These are phyloP conservation scores for Colletotrichum sp. DNA, from an alignment of 2,329 filamentous ascomycete species.

Conservation along the genomic window DNA sequence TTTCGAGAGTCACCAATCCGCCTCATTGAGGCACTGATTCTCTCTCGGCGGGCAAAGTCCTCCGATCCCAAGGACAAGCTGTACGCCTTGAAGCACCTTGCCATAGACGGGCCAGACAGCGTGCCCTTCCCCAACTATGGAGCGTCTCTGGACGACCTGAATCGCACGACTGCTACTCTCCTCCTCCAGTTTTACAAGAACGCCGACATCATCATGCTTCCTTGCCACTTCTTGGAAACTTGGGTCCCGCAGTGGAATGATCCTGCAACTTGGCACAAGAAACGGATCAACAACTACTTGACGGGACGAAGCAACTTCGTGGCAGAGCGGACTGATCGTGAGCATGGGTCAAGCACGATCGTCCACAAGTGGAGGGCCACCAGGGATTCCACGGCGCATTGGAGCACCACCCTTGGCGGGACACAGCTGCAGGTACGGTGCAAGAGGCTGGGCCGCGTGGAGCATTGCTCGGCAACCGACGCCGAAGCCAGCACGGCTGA, in stretches of 20 bases:
- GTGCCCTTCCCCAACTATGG: background rate
- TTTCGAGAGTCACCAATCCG: background rate
- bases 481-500: background rate
- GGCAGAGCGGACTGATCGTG: background rate
- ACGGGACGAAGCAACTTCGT: background rate
- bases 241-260: background rate
- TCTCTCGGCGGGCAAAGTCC: background rate
- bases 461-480: background rate
- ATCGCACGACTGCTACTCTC: background rate
- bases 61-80: background rate
- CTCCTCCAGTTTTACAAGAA: too few relatives aligned
- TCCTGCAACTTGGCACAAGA: background rate
- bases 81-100: background rate
- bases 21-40: background rate
- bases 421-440: background rate
- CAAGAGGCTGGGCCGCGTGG: background rate
- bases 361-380: background rate
- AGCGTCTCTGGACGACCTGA: background rate
- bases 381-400: background rate
- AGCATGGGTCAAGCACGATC: background rate
- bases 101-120: background rate
- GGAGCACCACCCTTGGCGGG: accelerated
- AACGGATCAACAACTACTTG: background rate
- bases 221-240: background rate
- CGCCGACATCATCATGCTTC: background rate